A percentile compares a stretch with the other conserved stretches of the same genome.
These are phyloP conservation scores for Fusarium foetens DNA, from an alignment of 2,329 filamentous ascomycete species.

Conservation along the genomic window DNA sequence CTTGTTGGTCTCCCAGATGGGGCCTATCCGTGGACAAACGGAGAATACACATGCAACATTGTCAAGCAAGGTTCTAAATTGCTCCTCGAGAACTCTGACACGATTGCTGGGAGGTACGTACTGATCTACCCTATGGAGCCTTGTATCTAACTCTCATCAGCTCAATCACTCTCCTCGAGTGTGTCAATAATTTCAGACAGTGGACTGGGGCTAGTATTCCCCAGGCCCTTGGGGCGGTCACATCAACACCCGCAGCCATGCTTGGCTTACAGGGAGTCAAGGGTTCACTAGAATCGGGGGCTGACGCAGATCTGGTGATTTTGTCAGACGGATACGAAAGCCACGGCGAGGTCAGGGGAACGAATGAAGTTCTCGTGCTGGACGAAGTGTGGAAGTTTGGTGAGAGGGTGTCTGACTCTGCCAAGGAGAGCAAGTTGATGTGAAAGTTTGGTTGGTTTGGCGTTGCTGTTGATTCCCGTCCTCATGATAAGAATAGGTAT, in stretches of 20 bases:
- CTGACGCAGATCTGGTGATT: slow-evolving; percentile 76
- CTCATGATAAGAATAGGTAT: slow-evolving; percentile 14
- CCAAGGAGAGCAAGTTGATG: slow-evolving; percentile 25
- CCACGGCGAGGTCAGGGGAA: slow-evolving; percentile 47
- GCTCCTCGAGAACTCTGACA: slow-evolving; percentile 80
- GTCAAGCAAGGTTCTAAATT: slow-evolving; percentile 78
- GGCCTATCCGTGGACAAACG: slow-evolving; percentile 86
- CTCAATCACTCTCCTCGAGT: slow-evolving; percentile 80
- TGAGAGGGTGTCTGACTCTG: slow-evolving; percentile 54
- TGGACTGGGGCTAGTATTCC: slow-evolving; percentile 77
- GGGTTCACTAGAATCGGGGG: slow-evolving; percentile 70
- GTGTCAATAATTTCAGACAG: slow-evolving; percentile 81
- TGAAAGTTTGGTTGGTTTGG: slow-evolving; percentile 17
- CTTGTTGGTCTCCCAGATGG: slow-evolving; percentile 86
- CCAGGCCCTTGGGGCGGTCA: slow-evolving; percentile 77
- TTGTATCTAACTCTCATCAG: slow-evolving; percentile 49
- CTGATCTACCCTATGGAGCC: neutral
- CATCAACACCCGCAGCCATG: slow-evolving; percentile 80
- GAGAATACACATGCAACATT: slow-evolving; percentile 65
- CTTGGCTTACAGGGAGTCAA: slow-evolving; percentile 74
- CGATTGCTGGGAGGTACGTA: slow-evolving; percentile 79
- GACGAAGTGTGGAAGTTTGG: slow-evolving; percentile 87
- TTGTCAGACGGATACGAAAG: slow-evolving; percentile 62
- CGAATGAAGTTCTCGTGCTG: slow-evolving; percentile 65
- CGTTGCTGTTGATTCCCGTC: neutral